These are phyloP conservation scores for Debaryomyces robertsiae DNA, from an alignment of 1,139 yeast genomes.

Conservation along the genomic window DNA sequence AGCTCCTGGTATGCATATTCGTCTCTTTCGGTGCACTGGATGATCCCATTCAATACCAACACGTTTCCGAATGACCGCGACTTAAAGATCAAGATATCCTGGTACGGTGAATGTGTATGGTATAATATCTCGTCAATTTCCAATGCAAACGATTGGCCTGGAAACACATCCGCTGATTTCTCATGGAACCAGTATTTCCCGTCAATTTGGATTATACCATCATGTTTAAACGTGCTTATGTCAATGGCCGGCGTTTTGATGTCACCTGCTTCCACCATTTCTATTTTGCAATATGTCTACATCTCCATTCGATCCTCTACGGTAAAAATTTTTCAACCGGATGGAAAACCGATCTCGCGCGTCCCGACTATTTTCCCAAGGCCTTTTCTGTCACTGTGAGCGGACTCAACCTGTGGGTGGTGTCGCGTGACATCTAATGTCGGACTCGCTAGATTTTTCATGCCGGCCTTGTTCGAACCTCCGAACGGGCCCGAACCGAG, in stretches of 20 bases:
- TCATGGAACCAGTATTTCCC: conserved; percentile 47
- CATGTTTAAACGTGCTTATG: conserved; percentile 27
- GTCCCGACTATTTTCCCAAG: background rate
- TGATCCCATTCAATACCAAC: conserved; percentile 80
- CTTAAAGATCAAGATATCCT: conserved; percentile 67
- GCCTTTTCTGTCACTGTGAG: no score
- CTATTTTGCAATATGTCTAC: background rate
- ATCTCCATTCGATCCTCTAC: background rate
- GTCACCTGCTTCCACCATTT: conserved; percentile 5
- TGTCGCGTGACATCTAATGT: no score
- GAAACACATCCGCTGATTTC: conserved; percentile 37
- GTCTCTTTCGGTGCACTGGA: conserved; percentile 87
- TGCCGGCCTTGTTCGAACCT: no score
- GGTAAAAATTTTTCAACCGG: conserved; percentile 5
- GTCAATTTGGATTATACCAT: conserved; percentile 27
- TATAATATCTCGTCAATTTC: conserved; percentile 37
- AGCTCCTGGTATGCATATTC: conserved; percentile 91
- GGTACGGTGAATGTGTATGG: conserved; percentile 40
- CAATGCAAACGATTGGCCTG: conserved; percentile 49
- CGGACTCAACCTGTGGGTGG: no score
- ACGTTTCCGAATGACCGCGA: conserved; percentile 81
- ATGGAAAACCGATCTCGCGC: conserved; percentile 1
- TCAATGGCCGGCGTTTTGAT: conserved; percentile 14
- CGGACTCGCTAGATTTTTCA: no score
- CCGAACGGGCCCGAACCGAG: no score